Evolutionary conservation across 257 asterid genomes (phyloP), one percentile per base, ranked within the genome.

Genomic region (Thymus mandschuricus): DNA sequence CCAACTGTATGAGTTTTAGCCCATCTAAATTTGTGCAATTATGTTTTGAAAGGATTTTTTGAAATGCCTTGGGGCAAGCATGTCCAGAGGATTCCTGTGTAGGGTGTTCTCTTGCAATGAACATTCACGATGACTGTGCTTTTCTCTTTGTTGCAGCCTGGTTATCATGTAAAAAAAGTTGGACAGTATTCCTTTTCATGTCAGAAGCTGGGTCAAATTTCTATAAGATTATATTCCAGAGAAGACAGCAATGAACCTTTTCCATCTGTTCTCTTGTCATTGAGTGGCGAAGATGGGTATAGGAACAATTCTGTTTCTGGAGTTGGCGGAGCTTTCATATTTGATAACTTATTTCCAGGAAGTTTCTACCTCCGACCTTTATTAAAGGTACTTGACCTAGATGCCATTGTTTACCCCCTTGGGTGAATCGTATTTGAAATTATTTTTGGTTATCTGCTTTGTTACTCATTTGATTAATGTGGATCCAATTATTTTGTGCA

Each of bases 281-380:
- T 94, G 86, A 94, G 98, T 69, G 96, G 98, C 8, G 98, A 94
- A 75, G 98, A 91, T 85, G 98, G 98, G 80, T 94, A 94, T 64
- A 86, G 98, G 75, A 94, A 94, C 82, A 94, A 94, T 78, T 91
- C 98, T 35, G 86, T 89, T 33, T 84, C 96, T 64, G 95, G 94
- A 65, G 85, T 76, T 75, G 97, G 97, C 58, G 98, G 98, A 78
- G 46, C 73, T 71, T 94, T 89, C 69, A 31, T 78, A 28, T 94
- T 91, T 70, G 95, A 79, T 61, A 85, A 84, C 85, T 85, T 94
- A 69, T 91, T 91, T 79, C 97, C 97, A 8, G 97, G 98, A 79
- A 94, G 96, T 79, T 94, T 91, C 82, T 94, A 89, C 79, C 96
- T 94, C 75, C 92, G 98, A 38, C 98, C 98, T 77, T 78, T 94